These are phyloP conservation scores for Vitis hybrid DNA, from an alignment of 177 flowering plant species.

Conservation along the genomic window DNA sequence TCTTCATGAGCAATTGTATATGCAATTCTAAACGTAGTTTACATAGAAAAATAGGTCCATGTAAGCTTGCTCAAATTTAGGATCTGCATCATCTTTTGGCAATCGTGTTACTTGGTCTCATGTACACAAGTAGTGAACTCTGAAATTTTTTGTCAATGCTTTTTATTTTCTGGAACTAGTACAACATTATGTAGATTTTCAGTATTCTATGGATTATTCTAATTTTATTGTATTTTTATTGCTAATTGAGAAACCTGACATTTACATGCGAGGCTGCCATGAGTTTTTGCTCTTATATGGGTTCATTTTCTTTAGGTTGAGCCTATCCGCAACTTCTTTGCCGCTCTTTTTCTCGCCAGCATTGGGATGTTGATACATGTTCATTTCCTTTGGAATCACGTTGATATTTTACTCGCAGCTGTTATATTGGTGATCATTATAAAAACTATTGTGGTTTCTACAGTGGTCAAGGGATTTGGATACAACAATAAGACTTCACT, in stretches of 20 bases:
- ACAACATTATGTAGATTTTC: no score
- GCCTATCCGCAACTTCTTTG: slow-evolving; percentile 94
- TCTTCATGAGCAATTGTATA: no score
- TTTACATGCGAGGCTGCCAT: background rate
- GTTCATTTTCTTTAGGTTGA: slow-evolving; percentile 53
- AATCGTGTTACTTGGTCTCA: no score
- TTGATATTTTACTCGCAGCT: slow-evolving; percentile 90
- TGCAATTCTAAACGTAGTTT: no score
- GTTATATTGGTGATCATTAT: slow-evolving; percentile 82
- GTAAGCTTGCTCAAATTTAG: no score
- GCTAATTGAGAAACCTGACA: background rate
- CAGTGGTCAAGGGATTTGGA: slow-evolving; percentile 84
- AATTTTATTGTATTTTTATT: background rate
- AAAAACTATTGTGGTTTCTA: slow-evolving; percentile 71
- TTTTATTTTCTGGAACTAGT: no score
- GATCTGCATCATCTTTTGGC: no score
- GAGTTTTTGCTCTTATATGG: slow-evolving; percentile 13
- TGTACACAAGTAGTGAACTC: no score
- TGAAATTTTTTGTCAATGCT: no score
- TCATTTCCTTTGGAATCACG: slow-evolving; percentile 97
- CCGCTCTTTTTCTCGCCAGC: slow-evolving; percentile 96
- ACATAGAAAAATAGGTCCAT: no score
- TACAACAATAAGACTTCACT: slow-evolving; percentile 81
- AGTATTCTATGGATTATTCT: background rate
- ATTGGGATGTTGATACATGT: slow-evolving; percentile 97